Evolutionary conservation across 129 eudicot genomes (phyloP).

Genomic region (Pulicaria dysenterica): DNA sequence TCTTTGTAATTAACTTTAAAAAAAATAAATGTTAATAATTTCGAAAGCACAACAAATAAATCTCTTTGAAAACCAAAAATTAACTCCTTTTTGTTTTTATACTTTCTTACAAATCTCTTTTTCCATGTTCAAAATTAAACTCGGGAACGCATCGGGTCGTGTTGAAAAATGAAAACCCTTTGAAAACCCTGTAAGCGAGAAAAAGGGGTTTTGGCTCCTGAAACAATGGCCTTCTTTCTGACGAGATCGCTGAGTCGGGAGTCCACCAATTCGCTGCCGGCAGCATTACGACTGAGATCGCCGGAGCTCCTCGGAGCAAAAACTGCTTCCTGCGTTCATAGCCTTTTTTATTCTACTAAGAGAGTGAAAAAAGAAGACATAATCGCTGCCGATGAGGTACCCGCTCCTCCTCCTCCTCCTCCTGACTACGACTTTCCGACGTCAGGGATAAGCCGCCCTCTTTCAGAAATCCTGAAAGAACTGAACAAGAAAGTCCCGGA

Average conservation of each 20-base stretch:
- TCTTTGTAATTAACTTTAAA: too few relatives aligned
- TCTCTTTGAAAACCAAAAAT: too few relatives aligned
- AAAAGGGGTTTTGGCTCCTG: conserved; percentile 26
- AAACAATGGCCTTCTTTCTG: conserved; percentile 36
- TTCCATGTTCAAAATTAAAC: too few relatives aligned
- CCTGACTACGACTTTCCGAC: conserved; percentile 44
- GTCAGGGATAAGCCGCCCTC: conserved; percentile 74
- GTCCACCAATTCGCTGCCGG: conserved; percentile 18
- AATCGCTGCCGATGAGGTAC: conserved; percentile 17
- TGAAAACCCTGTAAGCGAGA: conserved; percentile 33
- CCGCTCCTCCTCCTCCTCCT: conserved; percentile 21
- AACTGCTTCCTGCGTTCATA: neutral
- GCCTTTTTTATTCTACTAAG: conserved; percentile 34
- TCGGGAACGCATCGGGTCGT: too few relatives aligned
- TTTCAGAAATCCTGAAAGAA: conserved; percentile 77
- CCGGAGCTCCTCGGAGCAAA: conserved; percentile 6
- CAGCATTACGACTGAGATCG: conserved; percentile 27
- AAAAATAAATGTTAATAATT: too few relatives aligned
- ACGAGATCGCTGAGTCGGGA: conserved; percentile 29
- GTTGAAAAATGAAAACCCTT: neutral
- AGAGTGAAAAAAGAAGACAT: conserved; percentile 26
- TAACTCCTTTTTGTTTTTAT: too few relatives aligned
- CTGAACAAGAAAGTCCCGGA: conserved; percentile 90
- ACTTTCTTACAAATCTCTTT: too few relatives aligned
- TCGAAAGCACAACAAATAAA: too few relatives aligned